Percentiles rank a stretch among this genome's conserved stretches.
Conservation (phyloP, 305 asterid genomes). For the Fraxinus ornus region DNA sequence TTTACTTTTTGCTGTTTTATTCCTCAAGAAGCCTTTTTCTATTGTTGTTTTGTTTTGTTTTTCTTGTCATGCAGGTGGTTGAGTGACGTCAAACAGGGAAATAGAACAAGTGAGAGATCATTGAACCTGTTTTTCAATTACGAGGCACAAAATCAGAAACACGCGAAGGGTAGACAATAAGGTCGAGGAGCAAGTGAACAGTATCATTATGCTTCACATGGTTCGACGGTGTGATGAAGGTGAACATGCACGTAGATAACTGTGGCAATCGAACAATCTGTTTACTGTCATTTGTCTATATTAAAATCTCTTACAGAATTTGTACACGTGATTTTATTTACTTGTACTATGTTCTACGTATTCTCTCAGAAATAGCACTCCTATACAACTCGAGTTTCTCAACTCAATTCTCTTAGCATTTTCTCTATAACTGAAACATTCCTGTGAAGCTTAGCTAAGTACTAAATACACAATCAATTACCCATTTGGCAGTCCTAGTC, state of each 20-base stretch:
- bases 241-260: neutral
- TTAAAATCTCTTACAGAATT: neutral
- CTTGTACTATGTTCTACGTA: neutral
- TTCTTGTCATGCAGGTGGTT: too few species aligned
- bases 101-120: too few species aligned
- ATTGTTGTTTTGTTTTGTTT: too few species aligned
- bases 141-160: too few species aligned
- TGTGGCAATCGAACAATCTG: neutral
- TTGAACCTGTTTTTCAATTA: too few species aligned
- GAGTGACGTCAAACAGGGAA: too few species aligned
- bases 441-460: neutral
- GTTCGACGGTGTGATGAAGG: too few species aligned
- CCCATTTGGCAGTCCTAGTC: neutral
- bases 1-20: too few species aligned
- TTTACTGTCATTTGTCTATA: neutral
- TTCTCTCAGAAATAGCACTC: neutral
- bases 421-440: neutral
- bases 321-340: neutral
- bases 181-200: slow-evolving; percentile 36
- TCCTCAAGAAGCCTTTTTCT: too few species aligned
- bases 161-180: slow-evolving; percentile 28
- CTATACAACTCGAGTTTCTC: neutral
- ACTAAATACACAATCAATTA: neutral
- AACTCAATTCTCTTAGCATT: neutral
- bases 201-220: neutral